A percentile compares a stretch with the other conserved stretches of the same genome.
These are phyloP conservation scores for Saussurea involucrata DNA, from an alignment of 129 eudicot species.

Conservation along the genomic window DNA sequence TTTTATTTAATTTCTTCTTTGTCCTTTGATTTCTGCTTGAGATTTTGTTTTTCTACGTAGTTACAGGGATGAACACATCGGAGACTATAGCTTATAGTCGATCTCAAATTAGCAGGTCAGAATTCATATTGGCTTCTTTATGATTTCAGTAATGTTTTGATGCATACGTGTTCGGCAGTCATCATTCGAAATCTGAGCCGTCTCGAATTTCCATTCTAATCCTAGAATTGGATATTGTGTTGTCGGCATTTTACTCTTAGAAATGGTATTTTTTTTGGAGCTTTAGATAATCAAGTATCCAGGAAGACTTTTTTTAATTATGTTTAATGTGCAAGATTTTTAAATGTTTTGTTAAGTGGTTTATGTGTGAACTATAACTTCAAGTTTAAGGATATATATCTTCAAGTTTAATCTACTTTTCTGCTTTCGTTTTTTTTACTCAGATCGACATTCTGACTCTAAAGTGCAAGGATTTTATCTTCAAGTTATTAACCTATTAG, in stretches of 20 bases:
- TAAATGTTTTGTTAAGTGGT: too few relatives aligned
- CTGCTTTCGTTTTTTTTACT: too few relatives aligned
- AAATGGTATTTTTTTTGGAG: background rate
- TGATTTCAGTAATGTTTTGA: background rate
- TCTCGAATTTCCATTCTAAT: background rate
- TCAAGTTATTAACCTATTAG: too few relatives aligned
- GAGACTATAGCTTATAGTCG: conserved; percentile 34
- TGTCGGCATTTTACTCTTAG: background rate
- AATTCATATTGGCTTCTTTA: background rate
- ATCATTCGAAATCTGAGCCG: background rate
- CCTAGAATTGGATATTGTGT: background rate
- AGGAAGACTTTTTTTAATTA: too few relatives aligned
- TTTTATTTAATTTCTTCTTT: too few relatives aligned
- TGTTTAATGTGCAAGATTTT: too few relatives aligned
- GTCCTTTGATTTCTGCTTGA: too few relatives aligned
- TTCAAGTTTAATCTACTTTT: too few relatives aligned
- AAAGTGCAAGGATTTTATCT: too few relatives aligned
- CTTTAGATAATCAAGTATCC: background rate
- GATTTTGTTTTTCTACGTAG: background rate
- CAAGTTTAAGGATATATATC: too few relatives aligned
- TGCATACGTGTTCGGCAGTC: background rate
- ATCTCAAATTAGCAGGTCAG: conserved; percentile 41
- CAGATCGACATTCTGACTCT: too few relatives aligned
- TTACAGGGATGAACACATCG: conserved; percentile 74
- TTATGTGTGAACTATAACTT: too few relatives aligned